These are phyloP conservation scores for Macrophomina phaseolina DNA, from an alignment of 2,329 filamentous ascomycete species.

Conservation along the genomic window DNA sequence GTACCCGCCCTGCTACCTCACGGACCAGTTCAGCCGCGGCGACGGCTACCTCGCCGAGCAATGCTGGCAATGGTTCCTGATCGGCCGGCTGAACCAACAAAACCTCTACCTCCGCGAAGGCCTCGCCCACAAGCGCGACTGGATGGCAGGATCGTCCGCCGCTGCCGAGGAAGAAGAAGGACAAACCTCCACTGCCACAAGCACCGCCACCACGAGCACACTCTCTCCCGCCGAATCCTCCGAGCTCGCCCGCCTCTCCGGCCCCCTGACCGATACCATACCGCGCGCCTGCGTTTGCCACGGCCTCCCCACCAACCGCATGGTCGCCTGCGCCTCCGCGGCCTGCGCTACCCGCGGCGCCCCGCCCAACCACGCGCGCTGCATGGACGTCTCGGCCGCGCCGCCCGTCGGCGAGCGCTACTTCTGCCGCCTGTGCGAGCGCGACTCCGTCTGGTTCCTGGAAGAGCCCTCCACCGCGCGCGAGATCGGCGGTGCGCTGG, in stretches of 20 bases:
- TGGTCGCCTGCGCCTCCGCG: slow-evolving; percentile 2
- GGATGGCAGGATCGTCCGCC: neutral
- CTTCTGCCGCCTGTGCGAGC: neutral
- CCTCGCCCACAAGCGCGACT: neutral
- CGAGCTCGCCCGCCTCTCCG: neutral
- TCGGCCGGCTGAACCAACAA: slow-evolving; percentile 1
- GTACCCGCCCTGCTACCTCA: neutral
- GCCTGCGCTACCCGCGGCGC: neutral
- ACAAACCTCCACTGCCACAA: no score
- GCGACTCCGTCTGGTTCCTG: neutral
- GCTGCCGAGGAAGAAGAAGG: no score
- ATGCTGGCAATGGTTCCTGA: slow-evolving; percentile 10
- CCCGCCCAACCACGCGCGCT: slow-evolving; percentile 3
- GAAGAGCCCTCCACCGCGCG: neutral
- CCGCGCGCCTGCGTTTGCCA: slow-evolving; percentile 8
- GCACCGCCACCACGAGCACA: no score
- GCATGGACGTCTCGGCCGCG: neutral
- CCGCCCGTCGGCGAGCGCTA: neutral
- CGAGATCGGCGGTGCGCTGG: neutral
- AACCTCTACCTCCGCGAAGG: slow-evolving; percentile 3
- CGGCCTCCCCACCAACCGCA: slow-evolving; percentile 3
- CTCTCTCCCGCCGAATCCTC: no score
- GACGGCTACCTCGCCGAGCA: slow-evolving; percentile 18
- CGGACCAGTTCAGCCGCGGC: neutral
- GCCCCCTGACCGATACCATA: neutral